Percentiles rank a stretch among this genome's conserved stretches.
phyloP scores from a whole-genome alignment of 805 yeast species.

The Isabelozyma gotoi region DNA sequence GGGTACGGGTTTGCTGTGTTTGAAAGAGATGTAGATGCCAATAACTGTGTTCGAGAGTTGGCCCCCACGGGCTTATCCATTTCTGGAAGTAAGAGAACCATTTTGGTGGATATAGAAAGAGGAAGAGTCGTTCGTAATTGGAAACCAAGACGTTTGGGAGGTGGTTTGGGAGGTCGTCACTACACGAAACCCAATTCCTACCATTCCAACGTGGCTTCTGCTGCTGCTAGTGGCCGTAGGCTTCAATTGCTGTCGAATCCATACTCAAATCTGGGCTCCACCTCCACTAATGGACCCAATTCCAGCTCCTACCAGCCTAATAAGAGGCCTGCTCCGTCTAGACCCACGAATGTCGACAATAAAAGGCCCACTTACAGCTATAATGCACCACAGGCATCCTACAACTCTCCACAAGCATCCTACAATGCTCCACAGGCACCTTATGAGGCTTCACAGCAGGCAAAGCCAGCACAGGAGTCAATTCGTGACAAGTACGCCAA shows the following conservation, averaged over 20 bases:
- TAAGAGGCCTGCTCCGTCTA: conserved; percentile 1
- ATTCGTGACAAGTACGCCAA: conserved; percentile 23
- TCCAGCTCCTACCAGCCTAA: conserved; percentile 1
- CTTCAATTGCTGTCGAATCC: conserved; percentile 15
- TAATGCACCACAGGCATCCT: conserved; percentile 2
- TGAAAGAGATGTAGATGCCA: conserved; percentile 58
- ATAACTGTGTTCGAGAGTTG: conserved; percentile 58
- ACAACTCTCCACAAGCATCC: too few relatives aligned
- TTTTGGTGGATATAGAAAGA: conserved; percentile 72
- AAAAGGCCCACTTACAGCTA: conserved; percentile 1
- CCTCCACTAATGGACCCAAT: neutral
- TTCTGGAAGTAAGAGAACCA: conserved; percentile 43
- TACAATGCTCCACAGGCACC: too few relatives aligned
- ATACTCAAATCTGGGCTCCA: conserved; percentile 1
- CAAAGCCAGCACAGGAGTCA: conserved; percentile 6
- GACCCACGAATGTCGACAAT: conserved; percentile 1
- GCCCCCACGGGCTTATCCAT: conserved; percentile 43
- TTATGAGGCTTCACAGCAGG: too few relatives aligned
- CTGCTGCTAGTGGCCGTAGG: conserved; percentile 34
- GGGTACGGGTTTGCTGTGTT: conserved; percentile 88
- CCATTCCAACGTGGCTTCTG: conserved; percentile 28
- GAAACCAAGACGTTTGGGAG: conserved; percentile 79
- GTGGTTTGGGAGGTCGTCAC: conserved; percentile 89
- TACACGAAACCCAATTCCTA: conserved; percentile 41
- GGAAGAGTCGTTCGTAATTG: conserved; percentile 66